Base-by-base conservation (phyloP, 495 filamentous ascomycete genomes). In the Zalerion maritima region DNA sequence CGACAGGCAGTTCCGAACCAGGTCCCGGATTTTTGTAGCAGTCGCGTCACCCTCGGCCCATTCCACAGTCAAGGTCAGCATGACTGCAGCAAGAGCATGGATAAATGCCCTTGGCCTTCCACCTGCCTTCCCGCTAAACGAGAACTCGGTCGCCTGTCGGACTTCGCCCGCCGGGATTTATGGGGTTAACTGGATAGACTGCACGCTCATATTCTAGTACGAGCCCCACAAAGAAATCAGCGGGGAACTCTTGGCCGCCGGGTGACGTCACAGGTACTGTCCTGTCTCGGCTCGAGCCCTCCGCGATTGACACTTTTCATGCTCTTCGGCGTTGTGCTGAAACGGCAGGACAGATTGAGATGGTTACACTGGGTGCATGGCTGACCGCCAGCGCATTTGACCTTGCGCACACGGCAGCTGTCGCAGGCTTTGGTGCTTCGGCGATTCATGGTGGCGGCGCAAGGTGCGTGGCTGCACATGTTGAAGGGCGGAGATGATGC, bases 371-470 rank as follows among this genome's bases (percentile, higher is more conserved):
- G 33, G 9, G 29, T 32, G 21, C 43, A 47, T 10, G 43, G 43
- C 24, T 38, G 34, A 11, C 27, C 22, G 27, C 43, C 40, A 20
- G 43, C 40, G 21, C 43, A 47, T 23, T 44, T 47, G 22, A 44
- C 37, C 25, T 47, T 47, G 5, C 43, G 36, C 20, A 34, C 17
- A 12, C 40, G 34, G 22, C 43, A 47, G 14, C 38, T 37, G 26
- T 43, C 43, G 31, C 43, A 47, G 9, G 33, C 33, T 25, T 33
- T 23, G 22, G 18, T 6, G 20, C 29, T 22, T 23, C 15, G 22
- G 29, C 5, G 29, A 11, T 5, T 12, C 3, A 7, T 20, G 3
- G 6, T 6, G 6, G 19, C 29, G 20, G 4, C 13, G 20, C 5
- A 32, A 24, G 13, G 29, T 23, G 8, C 13, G 12, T n/a, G n/a